These are phyloP conservation scores for Salix purpurea DNA, from an alignment of 345 rosid species.

Conservation along the genomic window DNA sequence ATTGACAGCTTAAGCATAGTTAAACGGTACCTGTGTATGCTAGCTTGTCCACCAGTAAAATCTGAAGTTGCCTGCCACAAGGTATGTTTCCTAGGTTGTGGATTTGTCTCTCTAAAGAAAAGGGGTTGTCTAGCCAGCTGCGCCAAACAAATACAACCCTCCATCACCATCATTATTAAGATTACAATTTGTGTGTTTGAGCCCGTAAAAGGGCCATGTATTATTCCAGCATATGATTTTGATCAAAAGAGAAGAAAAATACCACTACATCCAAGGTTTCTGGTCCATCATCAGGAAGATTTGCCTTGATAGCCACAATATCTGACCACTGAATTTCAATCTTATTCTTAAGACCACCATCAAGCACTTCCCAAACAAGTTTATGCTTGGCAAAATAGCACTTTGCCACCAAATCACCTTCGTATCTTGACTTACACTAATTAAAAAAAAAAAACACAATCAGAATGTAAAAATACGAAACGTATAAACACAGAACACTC, in stretches of 20 bases:
- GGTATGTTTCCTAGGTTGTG: conserved; percentile 96
- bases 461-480: background rate
- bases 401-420: conserved; percentile 97
- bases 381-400: conserved; percentile 98
- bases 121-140: conserved; percentile 94
- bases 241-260: conserved; percentile 5
- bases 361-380: conserved; percentile 97
- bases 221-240: background rate
- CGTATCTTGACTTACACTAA: conserved; percentile 89
- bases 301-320: conserved; percentile 80
- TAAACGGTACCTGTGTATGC: conserved; percentile 52
- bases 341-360: conserved; percentile 93
- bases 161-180: background rate
- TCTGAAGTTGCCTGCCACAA: conserved; percentile 99
- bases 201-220: background rate
- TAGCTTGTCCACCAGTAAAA: conserved; percentile 95
- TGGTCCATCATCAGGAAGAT: conserved; percentile 70
- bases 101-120: conserved; percentile 94
- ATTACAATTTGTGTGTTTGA: background rate
- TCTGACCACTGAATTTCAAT: conserved; percentile 98
- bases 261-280: conserved; percentile 88
- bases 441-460: background rate
- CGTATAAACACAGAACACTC: background rate
- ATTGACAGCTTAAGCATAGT: background rate
- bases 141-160: conserved; percentile 16